Conservation (phyloP, 1,139 yeast genomes). For the Arxiozyma slooffiae region DNA sequence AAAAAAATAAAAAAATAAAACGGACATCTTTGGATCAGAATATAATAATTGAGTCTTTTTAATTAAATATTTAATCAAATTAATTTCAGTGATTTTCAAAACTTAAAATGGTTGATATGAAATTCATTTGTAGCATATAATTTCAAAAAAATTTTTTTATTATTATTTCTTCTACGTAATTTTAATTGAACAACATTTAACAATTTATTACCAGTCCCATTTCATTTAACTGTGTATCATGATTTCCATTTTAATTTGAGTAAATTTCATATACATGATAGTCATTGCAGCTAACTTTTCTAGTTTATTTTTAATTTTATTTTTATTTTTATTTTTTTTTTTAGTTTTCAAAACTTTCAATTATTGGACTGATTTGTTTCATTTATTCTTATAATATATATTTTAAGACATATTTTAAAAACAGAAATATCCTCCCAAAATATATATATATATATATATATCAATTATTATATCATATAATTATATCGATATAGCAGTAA, state of each 20-base stretch:
- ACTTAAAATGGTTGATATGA: neutral
- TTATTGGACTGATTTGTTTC: slow-evolving; percentile 17
- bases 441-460: slow-evolving; percentile 24
- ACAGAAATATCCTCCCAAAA: slow-evolving; percentile 18
- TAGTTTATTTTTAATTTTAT: too few species aligned
- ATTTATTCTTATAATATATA: too few species aligned
- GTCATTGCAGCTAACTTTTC: slow-evolving; percentile 20
- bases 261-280: slow-evolving; percentile 16
- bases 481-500: slow-evolving; percentile 26
- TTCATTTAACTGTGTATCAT: slow-evolving; percentile 10
- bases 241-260: slow-evolving; percentile 16
- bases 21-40: neutral
- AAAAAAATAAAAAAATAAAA: too few species aligned
- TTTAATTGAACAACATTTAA: slow-evolving; percentile 17
- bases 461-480: slow-evolving; percentile 25
- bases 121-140: slow-evolving; percentile 11
- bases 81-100: slow-evolving; percentile 3
- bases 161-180: slow-evolving; percentile 15
- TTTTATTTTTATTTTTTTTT: too few species aligned
- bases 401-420: slow-evolving; percentile 10
- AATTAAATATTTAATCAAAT: slow-evolving; percentile 2
- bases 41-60: slow-evolving; percentile 4
- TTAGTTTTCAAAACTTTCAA: slow-evolving; percentile 18
- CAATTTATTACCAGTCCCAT: neutral
- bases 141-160: slow-evolving; percentile 14